phyloP scores from a whole-genome alignment of 2,329 filamentous ascomycete genomes.

The Colletotrichum sp. region DNA sequence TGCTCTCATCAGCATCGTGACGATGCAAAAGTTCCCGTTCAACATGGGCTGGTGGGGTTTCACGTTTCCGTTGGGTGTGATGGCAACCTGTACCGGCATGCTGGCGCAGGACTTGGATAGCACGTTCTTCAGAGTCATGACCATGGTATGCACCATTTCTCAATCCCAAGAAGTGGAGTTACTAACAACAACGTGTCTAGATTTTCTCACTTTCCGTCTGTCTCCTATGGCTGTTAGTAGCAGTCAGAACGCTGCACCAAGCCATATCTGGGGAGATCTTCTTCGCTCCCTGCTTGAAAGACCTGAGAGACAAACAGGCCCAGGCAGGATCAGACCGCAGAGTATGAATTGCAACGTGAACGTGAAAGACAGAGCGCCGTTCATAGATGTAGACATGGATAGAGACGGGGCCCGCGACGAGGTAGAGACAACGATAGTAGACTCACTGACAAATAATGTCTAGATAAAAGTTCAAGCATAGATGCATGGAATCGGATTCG shows the following conservation, averaged over 20 bases:
- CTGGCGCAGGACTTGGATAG: constrained; percentile 47
- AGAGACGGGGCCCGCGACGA: neutral
- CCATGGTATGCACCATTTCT: constrained; percentile 32
- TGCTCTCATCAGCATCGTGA: constrained; percentile 43
- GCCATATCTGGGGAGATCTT: constrained; percentile 47
- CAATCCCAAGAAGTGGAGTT: neutral
- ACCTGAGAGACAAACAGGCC: constrained; percentile 37
- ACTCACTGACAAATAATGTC: neutral
- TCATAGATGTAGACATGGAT: neutral
- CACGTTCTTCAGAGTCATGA: constrained; percentile 45
- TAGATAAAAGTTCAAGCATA: neutral
- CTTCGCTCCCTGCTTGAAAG: constrained; percentile 47
- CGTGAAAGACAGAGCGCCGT: neutral
- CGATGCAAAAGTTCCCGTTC: constrained; percentile 45
- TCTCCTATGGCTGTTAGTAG: constrained; percentile 47
- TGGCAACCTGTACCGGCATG: constrained; percentile 44
- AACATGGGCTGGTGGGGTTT: constrained; percentile 56
- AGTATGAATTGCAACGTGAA: constrained; percentile 23
- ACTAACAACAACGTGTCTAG: constrained; percentile 23
- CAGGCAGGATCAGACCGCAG: constrained; percentile 28
- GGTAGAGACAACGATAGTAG: neutral
- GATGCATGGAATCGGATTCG: neutral
- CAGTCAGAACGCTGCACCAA: constrained; percentile 39
- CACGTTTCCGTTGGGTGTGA: constrained; percentile 51
- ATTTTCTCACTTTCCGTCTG: constrained; percentile 46